Evolutionary conservation across 2,329 filamentous ascomycete genomes (phyloP), one percentile per base, ranked within the genome.

Genomic region (Colletotrichum gigasporum): DNA sequence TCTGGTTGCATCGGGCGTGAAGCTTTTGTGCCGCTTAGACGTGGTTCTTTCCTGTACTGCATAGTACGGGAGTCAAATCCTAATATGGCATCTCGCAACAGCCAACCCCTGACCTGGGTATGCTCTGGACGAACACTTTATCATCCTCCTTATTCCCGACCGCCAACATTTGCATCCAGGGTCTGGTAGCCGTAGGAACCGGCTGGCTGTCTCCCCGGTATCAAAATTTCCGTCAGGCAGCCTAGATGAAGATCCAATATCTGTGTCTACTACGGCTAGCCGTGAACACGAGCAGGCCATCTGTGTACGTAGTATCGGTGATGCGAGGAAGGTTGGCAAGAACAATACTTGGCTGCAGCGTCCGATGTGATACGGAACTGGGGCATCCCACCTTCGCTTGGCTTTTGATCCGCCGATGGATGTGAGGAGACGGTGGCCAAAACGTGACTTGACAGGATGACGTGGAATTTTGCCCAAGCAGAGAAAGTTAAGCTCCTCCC

Each of bases 391-490:
- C 51, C 37, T 44, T 44, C 52, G 28, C n/a, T 44, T 37, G 53
- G 22, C 6, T 48, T 59, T 30, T 26, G 37, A 35, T 63, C 30
- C 45, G 37, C 39, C 18, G 24, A 42, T 20, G 22, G 32, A 26
- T 11, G 16, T 47, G 24, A 59, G 18, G 24, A 39, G 37, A 58
- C 45, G 18, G 39, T 63, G 35, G 28, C 30, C 44, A 34, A 59
- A 52, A 22, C n/a, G 28, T 52, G 60, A 63, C 45, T 45, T 45
- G 37, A 52, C n/a, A 52, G 22, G 30, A 52, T 59, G 53, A 51
- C 39, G 45, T 54, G 60, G 30, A 39, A 39, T 37, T 24, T 22
- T 51, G 20, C 26, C 51, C 24, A 22, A 35, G 22, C n/a, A 28
- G 32, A 16, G 20, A 12, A 24, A 26, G 28, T 53, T 54, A 47